Evolutionary conservation across 2,329 filamentous ascomycete genomes (phyloP), one percentile per base, ranked within the genome.

Genomic region (Ascosphaera apis): DNA sequence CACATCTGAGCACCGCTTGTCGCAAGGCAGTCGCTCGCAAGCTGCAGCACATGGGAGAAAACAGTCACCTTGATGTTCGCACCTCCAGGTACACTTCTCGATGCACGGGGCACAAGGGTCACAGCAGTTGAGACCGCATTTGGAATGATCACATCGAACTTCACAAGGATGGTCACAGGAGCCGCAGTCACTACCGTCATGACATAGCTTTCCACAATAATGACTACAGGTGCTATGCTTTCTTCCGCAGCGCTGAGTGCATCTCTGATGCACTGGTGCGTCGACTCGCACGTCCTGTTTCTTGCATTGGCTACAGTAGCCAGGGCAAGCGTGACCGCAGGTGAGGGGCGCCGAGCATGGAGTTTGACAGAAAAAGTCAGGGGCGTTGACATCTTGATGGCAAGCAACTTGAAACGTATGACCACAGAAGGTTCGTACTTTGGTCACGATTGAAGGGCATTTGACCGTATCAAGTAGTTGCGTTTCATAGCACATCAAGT

Each of bases 1-100:
- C 0, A 39, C 12, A 18, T 65, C 56, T 2, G 54, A 45, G 45
- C 76, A 82, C 6, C 74, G 58, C 43, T 60, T 49, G 1, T 64
- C 65, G 47, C 75, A 82, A 1, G 76, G 76, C 0, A 78, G 46
- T 53, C 69, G 65, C 42, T 76, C 58, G 46, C 75, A 82, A 0
- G 76, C 74, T 0, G 66, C 74, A 0, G 71, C 70, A 41, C 76
- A 80, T 13, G 67, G 67, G 58, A 70, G 60, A 0, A 50, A 50
- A 36, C 62, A 67, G 2, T 36, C 18, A 15, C 45, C 53, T 9
- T 21, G 19, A 43, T 78, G 73, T 5, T 58, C 57, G 41, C 72
- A 77, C 3, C 44, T 45, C 21, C 66, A 74, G 0, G 57, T 49
- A 42, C 72, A 78, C 1, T 47, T 42, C 41, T 70, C 65, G 0